Conservation (phyloP, 306 rosid genomes). For the Castanea sativa region DNA sequence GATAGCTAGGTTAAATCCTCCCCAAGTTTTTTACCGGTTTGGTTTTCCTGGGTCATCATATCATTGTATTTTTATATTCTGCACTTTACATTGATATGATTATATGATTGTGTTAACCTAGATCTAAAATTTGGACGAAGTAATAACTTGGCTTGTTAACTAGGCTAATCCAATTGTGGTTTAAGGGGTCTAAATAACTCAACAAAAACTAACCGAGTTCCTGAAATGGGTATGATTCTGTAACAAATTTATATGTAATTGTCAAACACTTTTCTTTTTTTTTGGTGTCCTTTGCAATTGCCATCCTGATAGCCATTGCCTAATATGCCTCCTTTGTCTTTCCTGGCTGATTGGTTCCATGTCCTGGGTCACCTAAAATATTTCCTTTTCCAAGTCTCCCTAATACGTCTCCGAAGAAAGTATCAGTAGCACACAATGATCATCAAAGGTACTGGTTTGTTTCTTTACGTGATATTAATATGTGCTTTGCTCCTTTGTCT, state of each 20-base stretch:
- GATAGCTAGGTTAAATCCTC: too few relatives aligned
- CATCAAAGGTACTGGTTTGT: constrained; percentile 73
- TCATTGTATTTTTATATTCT: too few relatives aligned
- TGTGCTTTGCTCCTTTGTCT: constrained; percentile 5
- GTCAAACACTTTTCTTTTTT: neutral
- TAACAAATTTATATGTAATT: constrained; percentile 5
- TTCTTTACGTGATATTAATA: constrained; percentile 7
- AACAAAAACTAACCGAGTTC: constrained; percentile 31
- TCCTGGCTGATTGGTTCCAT: constrained; percentile 51
- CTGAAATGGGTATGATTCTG: constrained; percentile 66
- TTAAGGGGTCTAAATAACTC: too few relatives aligned
- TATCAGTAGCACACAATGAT: constrained; percentile 86
- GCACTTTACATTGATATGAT: too few relatives aligned
- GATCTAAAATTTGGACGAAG: too few relatives aligned
- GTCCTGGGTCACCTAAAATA: constrained; percentile 92
- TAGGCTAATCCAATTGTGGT: too few relatives aligned
- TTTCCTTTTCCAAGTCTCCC: constrained; percentile 90
- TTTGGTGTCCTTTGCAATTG: neutral
- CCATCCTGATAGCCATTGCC: constrained; percentile 20
- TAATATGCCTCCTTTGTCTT: constrained; percentile 10
- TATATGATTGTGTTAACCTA: too few relatives aligned
- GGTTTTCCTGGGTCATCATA: too few relatives aligned
- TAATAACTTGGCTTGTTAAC: too few relatives aligned
- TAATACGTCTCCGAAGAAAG: constrained; percentile 98
- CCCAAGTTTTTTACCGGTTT: too few relatives aligned